These are phyloP conservation scores for Clitoria ternatea DNA, from an alignment of 306 rosid genomes.

Conservation along the genomic window DNA sequence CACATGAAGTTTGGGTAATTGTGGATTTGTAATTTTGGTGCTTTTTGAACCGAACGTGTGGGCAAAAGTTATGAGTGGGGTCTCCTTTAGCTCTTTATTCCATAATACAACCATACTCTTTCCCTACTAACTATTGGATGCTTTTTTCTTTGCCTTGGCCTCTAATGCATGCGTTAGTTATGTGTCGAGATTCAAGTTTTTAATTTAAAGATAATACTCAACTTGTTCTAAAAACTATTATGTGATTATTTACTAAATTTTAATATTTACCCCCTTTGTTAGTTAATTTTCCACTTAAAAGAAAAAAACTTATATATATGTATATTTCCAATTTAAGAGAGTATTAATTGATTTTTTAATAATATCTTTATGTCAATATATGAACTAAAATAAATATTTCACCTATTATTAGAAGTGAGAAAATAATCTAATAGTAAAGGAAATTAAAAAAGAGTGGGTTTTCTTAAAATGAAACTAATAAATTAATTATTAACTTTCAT, in stretches of 20 bases:
- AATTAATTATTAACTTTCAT: too few relatives aligned
- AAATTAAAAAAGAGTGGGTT: too few relatives aligned
- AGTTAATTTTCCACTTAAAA: too few relatives aligned
- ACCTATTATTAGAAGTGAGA: too few relatives aligned
- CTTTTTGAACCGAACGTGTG: conserved; percentile 12
- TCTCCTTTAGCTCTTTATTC: conserved; percentile 2
- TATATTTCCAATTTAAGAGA: too few relatives aligned
- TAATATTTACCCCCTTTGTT: too few relatives aligned
- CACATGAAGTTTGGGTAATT: conserved; percentile 17
- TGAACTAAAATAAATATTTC: too few relatives aligned
- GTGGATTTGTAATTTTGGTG: background rate
- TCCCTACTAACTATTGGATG: background rate
- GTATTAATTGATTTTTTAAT: too few relatives aligned
- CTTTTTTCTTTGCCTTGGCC: background rate
- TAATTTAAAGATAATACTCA: background rate
- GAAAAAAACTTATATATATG: too few relatives aligned
- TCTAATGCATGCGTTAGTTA: background rate
- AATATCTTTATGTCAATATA: too few relatives aligned
- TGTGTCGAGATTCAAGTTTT: background rate
- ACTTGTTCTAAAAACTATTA: background rate
- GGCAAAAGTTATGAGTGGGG: conserved; percentile 16
- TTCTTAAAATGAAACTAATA: too few relatives aligned
- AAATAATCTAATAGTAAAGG: too few relatives aligned
- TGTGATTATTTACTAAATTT: background rate
- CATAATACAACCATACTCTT: background rate